These are phyloP conservation scores for Debaryomycetaceae sp. DNA, from an alignment of 1,139 yeast genomes.

Conservation along the genomic window DNA sequence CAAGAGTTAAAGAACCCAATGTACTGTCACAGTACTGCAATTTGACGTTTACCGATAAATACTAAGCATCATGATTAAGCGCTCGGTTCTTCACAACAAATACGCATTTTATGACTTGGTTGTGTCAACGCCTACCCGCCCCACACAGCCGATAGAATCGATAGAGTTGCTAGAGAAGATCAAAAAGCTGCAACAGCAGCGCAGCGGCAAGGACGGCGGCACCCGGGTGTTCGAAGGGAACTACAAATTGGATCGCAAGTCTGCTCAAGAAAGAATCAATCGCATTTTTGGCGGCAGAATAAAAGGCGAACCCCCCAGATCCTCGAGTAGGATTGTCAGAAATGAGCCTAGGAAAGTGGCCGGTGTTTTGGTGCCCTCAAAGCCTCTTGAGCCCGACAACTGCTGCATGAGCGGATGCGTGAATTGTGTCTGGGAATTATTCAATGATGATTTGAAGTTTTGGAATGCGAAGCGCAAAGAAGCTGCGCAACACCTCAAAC, in stretches of 20 bases:
- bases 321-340: conserved; percentile 46
- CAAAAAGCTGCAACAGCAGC: conserved; percentile 14
- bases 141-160: conserved; percentile 30
- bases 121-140: conserved; percentile 28
- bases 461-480: conserved; percentile 61
- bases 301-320: conserved; percentile 48
- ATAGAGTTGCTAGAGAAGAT: conserved; percentile 17
- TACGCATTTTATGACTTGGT: conserved; percentile 38
- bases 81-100: conserved; percentile 10
- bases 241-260: conserved; percentile 25
- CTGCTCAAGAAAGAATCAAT: conserved; percentile 47
- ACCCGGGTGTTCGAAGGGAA: conserved; percentile 41
- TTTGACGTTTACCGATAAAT: too few relatives aligned
- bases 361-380: conserved; percentile 73
- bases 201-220: background rate
- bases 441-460: conserved; percentile 78
- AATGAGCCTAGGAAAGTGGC: conserved; percentile 49
- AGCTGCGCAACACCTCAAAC: conserved; percentile 57
- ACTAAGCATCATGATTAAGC: conserved; percentile 6
- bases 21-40: too few relatives aligned
- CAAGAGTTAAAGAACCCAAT: too few relatives aligned
- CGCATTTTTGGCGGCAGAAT: conserved; percentile 57
- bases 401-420: conserved; percentile 98
- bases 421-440: conserved; percentile 95
- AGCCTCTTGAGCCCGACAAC: conserved; percentile 87